Evolutionary conservation across 2,329 filamentous ascomycete species (phyloP).

Genomic region (Paecilomyces sp.): DNA sequence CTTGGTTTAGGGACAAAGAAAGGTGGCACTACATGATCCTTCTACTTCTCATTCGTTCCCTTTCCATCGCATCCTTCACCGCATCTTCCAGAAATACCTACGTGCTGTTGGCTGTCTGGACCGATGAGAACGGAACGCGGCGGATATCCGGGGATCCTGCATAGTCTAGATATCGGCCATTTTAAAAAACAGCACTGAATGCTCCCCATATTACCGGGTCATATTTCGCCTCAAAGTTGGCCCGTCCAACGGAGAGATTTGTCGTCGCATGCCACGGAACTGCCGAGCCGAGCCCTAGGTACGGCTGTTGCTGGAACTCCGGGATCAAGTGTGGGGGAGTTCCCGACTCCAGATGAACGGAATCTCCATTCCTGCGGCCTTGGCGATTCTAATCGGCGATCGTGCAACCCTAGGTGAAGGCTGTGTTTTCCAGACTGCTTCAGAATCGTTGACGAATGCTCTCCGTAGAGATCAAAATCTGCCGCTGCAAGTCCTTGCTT

Average conservation of each 20-base stretch:
- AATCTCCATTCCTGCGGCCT: neutral
- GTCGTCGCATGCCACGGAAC: neutral
- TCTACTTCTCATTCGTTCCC: neutral
- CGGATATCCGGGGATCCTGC: neutral
- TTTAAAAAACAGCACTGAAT: neutral
- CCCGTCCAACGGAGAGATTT: neutral
- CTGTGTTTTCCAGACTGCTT: neutral
- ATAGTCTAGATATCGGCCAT: neutral
- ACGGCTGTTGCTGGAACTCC: neutral
- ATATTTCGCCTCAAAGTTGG: neutral
- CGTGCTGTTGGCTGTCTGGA: neutral
- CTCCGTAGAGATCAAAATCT: neutral
- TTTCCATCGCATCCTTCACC: neutral
- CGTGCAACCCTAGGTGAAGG: neutral
- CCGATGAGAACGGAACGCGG: neutral
- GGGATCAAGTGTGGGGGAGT: neutral
- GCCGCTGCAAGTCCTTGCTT: too few species aligned
- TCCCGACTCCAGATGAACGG: neutral
- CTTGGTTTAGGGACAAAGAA: neutral
- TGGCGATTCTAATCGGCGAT: neutral
- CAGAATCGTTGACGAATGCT: neutral
- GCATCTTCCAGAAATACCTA: neutral
- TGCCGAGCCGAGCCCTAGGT: neutral
- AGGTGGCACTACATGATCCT: neutral
- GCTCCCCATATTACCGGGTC: neutral